phyloP scores from a whole-genome alignment of 108 stramenopile species.

The Cyclostephanos invisitatus region DNA sequence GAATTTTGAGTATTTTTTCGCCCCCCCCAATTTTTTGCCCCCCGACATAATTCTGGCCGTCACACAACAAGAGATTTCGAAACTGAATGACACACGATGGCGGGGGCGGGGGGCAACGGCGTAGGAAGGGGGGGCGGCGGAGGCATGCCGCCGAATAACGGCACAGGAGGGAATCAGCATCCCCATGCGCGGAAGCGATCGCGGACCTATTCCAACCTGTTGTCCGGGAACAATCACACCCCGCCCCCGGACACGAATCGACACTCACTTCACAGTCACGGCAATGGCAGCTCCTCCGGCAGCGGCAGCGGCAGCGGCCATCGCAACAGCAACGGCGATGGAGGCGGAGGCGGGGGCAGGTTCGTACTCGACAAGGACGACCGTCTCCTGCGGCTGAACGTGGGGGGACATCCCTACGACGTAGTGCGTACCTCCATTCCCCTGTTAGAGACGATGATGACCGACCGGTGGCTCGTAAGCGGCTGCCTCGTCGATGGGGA shows the following conservation, averaged over 20 bases:
- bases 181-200: conserved; percentile 11
- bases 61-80: no score
- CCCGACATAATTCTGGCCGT: no score
- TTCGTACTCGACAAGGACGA: conserved; percentile 9
- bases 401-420: conserved; percentile 46
- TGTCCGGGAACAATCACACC: background rate
- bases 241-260: background rate
- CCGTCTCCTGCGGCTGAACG: conserved; percentile 41
- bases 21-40: no score
- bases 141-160: background rate
- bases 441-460: conserved; percentile 46
- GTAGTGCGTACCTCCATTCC: conserved; percentile 35
- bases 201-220: conserved; percentile 10
- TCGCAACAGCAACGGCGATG: background rate
- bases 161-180: background rate
- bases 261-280: background rate
- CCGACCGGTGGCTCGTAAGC: conserved; percentile 40
- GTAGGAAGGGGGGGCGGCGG: background rate
- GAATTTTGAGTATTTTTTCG: no score
- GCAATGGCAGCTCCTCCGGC: background rate
- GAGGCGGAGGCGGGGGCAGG: background rate
- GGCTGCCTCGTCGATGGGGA: conserved; percentile 34
- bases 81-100: background rate
- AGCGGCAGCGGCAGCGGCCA: background rate
- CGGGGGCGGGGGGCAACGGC: background rate